phyloP scores from a whole-genome alignment of 352 stramenopile species.

The Globisporangium alternatum region DNA sequence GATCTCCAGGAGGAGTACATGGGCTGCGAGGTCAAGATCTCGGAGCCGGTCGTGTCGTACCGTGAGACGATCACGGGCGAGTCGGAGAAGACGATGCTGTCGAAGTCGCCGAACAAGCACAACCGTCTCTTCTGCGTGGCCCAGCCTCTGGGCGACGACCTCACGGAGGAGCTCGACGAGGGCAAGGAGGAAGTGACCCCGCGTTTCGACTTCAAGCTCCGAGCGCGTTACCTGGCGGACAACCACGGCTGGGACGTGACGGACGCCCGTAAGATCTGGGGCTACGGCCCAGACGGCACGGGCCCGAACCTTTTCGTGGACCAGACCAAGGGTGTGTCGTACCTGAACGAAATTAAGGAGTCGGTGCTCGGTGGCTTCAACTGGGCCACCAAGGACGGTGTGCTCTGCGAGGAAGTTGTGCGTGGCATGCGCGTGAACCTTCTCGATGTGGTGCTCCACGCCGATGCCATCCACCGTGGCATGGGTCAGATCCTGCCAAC shows the following conservation, averaged over 20 bases:
- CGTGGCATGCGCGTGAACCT: slow-evolving; percentile 97
- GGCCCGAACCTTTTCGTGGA: slow-evolving; percentile 99
- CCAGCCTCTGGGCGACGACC: slow-evolving; percentile 88
- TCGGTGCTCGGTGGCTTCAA: slow-evolving; percentile 98
- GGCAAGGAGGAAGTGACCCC: slow-evolving; percentile 90
- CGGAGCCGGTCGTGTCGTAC: slow-evolving; percentile 99
- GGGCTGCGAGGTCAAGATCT: slow-evolving; percentile 98
- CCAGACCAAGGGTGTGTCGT: slow-evolving; percentile 99
- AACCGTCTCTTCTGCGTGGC: slow-evolving; percentile 99
- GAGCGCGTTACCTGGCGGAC: slow-evolving; percentile 96
- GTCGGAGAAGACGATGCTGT: slow-evolving; percentile 95
- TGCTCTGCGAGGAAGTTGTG: slow-evolving; percentile 98
- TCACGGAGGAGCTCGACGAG: slow-evolving; percentile 97
- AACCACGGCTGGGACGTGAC: slow-evolving; percentile 98
- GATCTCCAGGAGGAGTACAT: slow-evolving; percentile 99
- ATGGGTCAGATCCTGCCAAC: slow-evolving; percentile 99
- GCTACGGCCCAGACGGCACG: slow-evolving; percentile 98
- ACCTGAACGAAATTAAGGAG: slow-evolving; percentile 99
- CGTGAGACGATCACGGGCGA: slow-evolving; percentile 97
- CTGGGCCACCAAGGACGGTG: slow-evolving; percentile 97
- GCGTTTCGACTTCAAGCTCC: slow-evolving; percentile 96
- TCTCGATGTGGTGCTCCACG: slow-evolving; percentile 99
- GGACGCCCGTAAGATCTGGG: slow-evolving; percentile 99
- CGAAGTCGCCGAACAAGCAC: slow-evolving; percentile 99
- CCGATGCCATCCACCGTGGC: slow-evolving; percentile 99